Evolutionary conservation across 2,329 filamentous ascomycete genomes (phyloP), one percentile per base, ranked within the genome.

Genomic region (Penicillium sp.): DNA sequence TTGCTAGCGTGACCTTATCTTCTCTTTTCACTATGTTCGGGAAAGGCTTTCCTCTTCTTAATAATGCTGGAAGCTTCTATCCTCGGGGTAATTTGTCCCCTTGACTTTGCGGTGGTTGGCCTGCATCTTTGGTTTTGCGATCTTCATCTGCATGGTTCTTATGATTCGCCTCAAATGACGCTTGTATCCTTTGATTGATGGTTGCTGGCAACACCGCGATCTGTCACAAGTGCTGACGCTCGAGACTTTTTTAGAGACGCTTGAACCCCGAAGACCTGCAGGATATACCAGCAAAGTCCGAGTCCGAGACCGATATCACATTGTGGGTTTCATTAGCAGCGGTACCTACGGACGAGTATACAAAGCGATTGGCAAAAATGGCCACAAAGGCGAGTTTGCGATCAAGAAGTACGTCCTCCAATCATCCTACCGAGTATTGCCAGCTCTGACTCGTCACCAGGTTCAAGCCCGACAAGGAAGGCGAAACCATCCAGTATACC

Each of bases 321-420:
- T 99, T 65, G 87, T 99, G 51, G 94, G 94, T 41, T 99, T 99
- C 79, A 99, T 99, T 65, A 96, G 90, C 70, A 96, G 90, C 63
- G 94, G 94, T 43, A 99, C 94, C 15, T 99, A 99, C 82, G 94
- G 94, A 33, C 87, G 94, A 29, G 94, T 99, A 7, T 99, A 97
- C 83, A 99, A 99, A 71, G 94, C 94, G 16, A 79, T 90, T 41
- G 85, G 89, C 63, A 85, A 87, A 59, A 82, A 88, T 76, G 84
- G 85, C 64, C 78, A 86, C 70, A 76, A 84, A 47, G 89, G 89
- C 58, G 90, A 96, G 67, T 96, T 96, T 69, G 94, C 94, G 64
- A 99, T 99, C 79, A 99, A 99, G 71, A 99, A 99, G 83, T 96
- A 72, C 66, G 74, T 68, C 45, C 6, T 53, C 15, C 47, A 42